Conservation (phyloP, 495 filamentous ascomycete species). For the Lineolata rhizophorae region DNA sequence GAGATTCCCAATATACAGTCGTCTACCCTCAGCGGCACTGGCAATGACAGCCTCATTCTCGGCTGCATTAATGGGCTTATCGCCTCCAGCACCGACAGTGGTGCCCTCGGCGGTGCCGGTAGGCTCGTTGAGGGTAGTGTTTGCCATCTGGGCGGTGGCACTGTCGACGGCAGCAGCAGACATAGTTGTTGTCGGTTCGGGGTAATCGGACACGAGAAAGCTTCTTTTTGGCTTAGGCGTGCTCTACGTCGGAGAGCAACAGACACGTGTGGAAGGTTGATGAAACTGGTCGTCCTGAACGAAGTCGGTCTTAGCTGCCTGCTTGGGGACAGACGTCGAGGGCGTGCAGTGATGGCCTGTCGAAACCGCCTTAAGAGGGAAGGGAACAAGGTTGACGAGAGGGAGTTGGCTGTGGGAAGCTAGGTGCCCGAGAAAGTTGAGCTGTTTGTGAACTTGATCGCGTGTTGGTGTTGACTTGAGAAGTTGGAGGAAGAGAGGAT, state of each 20-base stretch:
- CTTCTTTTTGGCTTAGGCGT: conserved; percentile 2
- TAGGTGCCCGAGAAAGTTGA: conserved; percentile 18
- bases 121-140: conserved; percentile 38
- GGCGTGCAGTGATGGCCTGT: conserved; percentile 3
- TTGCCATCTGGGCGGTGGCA: conserved; percentile 67
- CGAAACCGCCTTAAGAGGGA: conserved; percentile 15
- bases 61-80: conserved; percentile 27
- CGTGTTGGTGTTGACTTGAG: conserved; percentile 6
- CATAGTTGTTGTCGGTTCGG: conserved; percentile 16
- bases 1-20: conserved; percentile 99
- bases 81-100: conserved; percentile 15
- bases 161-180: conserved; percentile 40
- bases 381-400: conserved; percentile 15
- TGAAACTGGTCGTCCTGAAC: conserved; percentile 19
- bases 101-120: conserved; percentile 13
- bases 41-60: conserved; percentile 79
- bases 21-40: conserved; percentile 93
- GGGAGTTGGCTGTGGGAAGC: conserved; percentile 22
- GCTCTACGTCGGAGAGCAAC: conserved; percentile 7
- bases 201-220: conserved; percentile 19
- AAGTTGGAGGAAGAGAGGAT: conserved; percentile 14
- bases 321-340: conserved; percentile 9
- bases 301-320: conserved; percentile 11
- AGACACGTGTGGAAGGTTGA: conserved; percentile 14
- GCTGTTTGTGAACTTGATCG: conserved; percentile 9